Conservation (phyloP, 2,329 filamentous ascomycete species). For the Aspergillus ibericus region DNA sequence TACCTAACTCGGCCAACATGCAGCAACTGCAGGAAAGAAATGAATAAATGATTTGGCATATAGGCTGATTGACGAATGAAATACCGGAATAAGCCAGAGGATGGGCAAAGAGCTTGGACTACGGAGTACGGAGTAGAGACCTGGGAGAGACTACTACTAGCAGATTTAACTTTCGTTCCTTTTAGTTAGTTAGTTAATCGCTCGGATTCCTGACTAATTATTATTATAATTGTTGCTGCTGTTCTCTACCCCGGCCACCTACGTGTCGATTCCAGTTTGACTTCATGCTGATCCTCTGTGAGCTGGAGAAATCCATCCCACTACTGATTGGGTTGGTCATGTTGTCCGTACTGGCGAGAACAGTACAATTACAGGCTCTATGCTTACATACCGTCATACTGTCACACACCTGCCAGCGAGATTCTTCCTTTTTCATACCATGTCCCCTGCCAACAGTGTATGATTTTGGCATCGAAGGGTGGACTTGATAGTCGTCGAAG, state of each 20-base stretch:
- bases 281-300: conserved; percentile 9
- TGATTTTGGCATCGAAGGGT: not conserved
- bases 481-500: not conserved
- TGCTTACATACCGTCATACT: not conserved
- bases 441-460: not conserved
- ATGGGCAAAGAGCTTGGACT: not conserved
- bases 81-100: not conserved
- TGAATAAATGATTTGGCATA: not conserved
- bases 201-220: not conserved
- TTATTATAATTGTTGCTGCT: not conserved
- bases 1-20: not conserved
- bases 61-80: not conserved
- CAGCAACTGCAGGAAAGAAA: not conserved
- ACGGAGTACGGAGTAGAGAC: not conserved
- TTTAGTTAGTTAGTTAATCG: conserved; percentile 11
- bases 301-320: conserved; percentile 8
- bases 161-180: conserved; percentile 6
- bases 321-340: not conserved
- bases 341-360: not conserved
- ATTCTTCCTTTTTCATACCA: not conserved
- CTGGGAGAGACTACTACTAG: not conserved
- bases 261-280: conserved; percentile 8
- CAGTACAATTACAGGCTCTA: not conserved
- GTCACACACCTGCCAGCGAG: not conserved
- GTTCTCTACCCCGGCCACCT: not conserved